Base-by-base conservation (phyloP, 208 protist species). In the Leishmania amazonensis region DNA sequence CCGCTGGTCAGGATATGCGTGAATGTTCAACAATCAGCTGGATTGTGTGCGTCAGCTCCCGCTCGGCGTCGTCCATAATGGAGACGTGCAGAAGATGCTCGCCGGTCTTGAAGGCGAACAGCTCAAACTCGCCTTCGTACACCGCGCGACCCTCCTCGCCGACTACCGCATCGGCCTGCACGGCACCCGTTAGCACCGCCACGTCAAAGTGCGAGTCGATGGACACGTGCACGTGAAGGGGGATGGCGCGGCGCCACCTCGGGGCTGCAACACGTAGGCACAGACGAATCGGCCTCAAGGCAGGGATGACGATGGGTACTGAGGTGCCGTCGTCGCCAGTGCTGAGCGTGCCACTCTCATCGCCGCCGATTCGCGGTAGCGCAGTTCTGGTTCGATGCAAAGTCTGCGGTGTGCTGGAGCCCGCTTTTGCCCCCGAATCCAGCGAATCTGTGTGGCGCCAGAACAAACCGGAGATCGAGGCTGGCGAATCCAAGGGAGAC, bases 41-140 rank as follows among this genome's bases (percentile, higher is more conserved):
- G 40, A 96, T 83, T 38, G 73, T 80, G 64, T 97, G 88, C 0
- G 80, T 85, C 51, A 96, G 84, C 77, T 96, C 93, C 15, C 95
- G 89, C 19, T 85, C 84, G 17, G 85, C 82, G 31, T 71, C 72
- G 70, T 96, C 95, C 1, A 80, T 89, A 67, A 96, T 88, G 53
- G 79, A 91, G 47, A 97, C 85, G 38, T 71, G 85, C 51, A 97
- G 60, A 0, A 86, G 82, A 77, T 96, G 95, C 42, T 92, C 87
- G 9, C 95, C 95, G 31, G 89, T 90, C 75, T 94, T 95, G 78
- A 97, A 95, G 3, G 90, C 88, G 51, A 96, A 88, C 11, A 96
- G 81, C 62, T 97, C 95, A 42, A 96, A 83, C 62, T 74, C 65
- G 49, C 91, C 83, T 51, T 90, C 75, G 85, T 91, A 96, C 28